Base-by-base conservation (phyloP, 2,329 filamentous ascomycete genomes). In the Macrophomina tecta region DNA sequence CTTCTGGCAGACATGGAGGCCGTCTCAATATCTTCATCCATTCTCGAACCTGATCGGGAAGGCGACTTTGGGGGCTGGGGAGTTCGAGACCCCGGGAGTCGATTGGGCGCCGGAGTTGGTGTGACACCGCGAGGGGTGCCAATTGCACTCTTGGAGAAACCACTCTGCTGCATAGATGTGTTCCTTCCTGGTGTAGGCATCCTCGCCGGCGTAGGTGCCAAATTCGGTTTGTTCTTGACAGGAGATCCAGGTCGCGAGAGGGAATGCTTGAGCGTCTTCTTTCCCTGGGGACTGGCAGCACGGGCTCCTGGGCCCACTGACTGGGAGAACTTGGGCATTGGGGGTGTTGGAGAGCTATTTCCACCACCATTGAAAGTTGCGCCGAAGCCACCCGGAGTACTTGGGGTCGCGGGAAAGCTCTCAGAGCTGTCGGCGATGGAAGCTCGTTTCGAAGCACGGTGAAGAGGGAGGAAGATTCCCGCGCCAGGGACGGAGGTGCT, bases 191-290 rank as follows among this genome's bases (percentile, higher is more conserved):
- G 88, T 9, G 84, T 90, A 53, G 72, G 81, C 71, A 68, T 72
- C n/a, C 81, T 82, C 3, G 78, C 86, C 6, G 89, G 88, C 1
- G 87, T 89, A 1, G 80, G 77, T 28, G 72, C 70, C 77, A 89
- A 75, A 65, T 78, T 86, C 66, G 89, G 89, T 55, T 88, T 80
- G 72, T 87, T 90, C 71, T 91, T 89, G 42, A 91, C 84, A 3
- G 94, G 95, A 2, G 94, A 97, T 70, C 97, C 94, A 5, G 95
- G 91, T 36, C 94, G 90, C 63, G 91, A 88, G n/a, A 97, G 83
- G 1, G 94, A 97, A 8, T 90, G 89, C 67, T 93, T 88, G 52
- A 88, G 81, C 71, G 87, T 89, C 76, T 91, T 94, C 72, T 89
- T 87, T 14, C 56, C 40, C 56, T 61, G 56, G 3, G 56, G 56